These are phyloP conservation scores for Mallotus nudiflorus DNA, from an alignment of 345 rosid species.

Conservation along the genomic window DNA sequence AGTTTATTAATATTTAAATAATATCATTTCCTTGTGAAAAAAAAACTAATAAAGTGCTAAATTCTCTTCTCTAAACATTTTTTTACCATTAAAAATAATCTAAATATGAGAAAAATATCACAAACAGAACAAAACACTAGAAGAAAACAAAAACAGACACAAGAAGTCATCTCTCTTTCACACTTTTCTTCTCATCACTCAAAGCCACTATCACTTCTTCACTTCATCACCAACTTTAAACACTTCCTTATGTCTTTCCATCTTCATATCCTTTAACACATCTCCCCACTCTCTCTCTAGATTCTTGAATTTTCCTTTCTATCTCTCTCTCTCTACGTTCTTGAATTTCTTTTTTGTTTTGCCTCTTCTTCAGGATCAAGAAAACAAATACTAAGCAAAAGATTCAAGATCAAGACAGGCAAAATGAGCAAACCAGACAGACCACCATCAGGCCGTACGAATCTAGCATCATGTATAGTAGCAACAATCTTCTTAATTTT, in stretches of 20 bases:
- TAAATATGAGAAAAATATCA: too few relatives aligned
- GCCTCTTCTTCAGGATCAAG: background rate
- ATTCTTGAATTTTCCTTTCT: background rate
- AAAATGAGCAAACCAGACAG: constrained; percentile 38
- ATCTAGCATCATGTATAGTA: constrained; percentile 89
- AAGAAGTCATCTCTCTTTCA: constrained; percentile 5
- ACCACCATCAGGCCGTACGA: constrained; percentile 61
- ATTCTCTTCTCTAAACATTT: too few relatives aligned
- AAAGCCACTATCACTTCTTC: background rate
- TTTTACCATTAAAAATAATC: too few relatives aligned
- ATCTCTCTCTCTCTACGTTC: background rate
- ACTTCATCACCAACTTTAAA: background rate
- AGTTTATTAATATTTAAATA: too few relatives aligned
- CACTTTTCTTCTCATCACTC: background rate
- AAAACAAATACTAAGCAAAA: too few relatives aligned
- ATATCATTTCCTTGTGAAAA: too few relatives aligned
- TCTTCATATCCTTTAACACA: background rate
- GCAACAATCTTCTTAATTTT: constrained; percentile 84
- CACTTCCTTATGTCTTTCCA: background rate
- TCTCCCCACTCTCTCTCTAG: constrained; percentile 2
- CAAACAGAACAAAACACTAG: background rate
- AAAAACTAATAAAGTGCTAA: too few relatives aligned
- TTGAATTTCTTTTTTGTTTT: background rate
- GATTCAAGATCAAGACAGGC: too few relatives aligned
- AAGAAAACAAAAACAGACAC: background rate